Evolutionary conservation across 805 yeast species (phyloP).

Genomic region (Wickerhamiella dianesei): DNA sequence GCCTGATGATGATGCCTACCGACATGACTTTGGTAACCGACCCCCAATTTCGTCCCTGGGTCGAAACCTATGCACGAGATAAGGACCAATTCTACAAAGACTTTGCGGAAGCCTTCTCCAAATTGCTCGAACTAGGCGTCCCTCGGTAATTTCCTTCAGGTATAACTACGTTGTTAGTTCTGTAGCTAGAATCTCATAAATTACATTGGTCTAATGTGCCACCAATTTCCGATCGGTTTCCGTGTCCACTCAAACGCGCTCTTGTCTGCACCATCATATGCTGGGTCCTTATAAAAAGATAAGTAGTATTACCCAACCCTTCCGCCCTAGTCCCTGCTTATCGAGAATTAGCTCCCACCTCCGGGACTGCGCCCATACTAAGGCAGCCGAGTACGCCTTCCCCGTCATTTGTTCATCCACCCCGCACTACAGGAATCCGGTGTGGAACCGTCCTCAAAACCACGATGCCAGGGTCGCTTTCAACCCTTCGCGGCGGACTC

Average conservation of each 20-base stretch:
- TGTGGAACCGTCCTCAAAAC: no score
- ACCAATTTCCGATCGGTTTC: no score
- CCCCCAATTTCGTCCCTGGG: conserved; percentile 45
- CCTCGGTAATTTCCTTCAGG: no score
- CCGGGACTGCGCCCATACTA: not conserved
- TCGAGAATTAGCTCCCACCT: no score
- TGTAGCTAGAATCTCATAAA: no score
- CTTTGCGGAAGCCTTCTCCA: conserved; percentile 54
- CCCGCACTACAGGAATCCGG: not conserved
- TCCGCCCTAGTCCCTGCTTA: not conserved
- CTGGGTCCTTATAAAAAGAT: no score
- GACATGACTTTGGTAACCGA: conserved; percentile 58
- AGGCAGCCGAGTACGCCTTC: not conserved
- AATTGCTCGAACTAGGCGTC: conserved; percentile 65
- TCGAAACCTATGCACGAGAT: conserved; percentile 53
- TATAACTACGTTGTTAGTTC: no score
- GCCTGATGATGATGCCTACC: conserved; percentile 76
- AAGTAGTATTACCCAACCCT: not conserved
- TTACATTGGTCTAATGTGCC: no score
- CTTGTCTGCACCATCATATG: no score
- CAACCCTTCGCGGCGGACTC: not conserved
- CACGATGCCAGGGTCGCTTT: not conserved
- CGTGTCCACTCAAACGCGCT: no score
- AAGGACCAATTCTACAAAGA: conserved; percentile 47
- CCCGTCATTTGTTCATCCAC: not conserved